A percentile compares a stretch with the other conserved stretches of the same genome.
Conservation (phyloP, 257 asterid species). For the Lavandula angustifolia region DNA sequence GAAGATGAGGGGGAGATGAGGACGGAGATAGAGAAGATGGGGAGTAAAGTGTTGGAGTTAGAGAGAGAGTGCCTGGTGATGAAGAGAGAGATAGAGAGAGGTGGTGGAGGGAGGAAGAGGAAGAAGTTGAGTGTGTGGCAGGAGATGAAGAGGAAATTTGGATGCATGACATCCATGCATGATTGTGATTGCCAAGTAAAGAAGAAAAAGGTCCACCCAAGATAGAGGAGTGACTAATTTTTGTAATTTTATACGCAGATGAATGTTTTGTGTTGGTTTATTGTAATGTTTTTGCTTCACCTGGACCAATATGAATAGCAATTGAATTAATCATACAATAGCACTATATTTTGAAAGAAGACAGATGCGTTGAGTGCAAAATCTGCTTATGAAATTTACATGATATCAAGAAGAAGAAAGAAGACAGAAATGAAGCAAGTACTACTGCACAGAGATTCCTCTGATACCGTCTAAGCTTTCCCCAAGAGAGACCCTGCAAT, state of each 20-base stretch:
- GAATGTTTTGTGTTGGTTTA: no score
- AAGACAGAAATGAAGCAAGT: not conserved
- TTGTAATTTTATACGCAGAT: no score
- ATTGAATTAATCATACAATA: constrained; percentile 10
- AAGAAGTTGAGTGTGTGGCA: constrained; percentile 68
- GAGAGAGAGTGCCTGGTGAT: constrained; percentile 60
- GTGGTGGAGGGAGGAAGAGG: constrained; percentile 27
- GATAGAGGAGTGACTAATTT: constrained; percentile 16
- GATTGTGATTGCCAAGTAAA: constrained; percentile 57
- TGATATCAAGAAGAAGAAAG: not conserved
- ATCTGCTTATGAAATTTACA: not conserved
- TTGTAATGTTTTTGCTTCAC: not conserved
- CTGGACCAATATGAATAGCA: not conserved
- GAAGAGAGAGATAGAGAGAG: constrained; percentile 57
- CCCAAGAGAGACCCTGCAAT: constrained; percentile 82
- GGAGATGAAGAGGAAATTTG: constrained; percentile 86
- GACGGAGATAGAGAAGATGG: constrained; percentile 71
- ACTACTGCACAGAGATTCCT: constrained; percentile 53
- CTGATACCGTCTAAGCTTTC: constrained; percentile 77
- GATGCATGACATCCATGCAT: constrained; percentile 50
- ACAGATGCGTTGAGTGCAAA: no score
- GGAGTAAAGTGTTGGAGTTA: constrained; percentile 57
- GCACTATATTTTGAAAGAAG: not conserved
- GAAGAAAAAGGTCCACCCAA: constrained; percentile 58
- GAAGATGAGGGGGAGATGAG: constrained; percentile 44